Evolutionary conservation across 2,329 filamentous ascomycete genomes (phyloP), one percentile per base, ranked within the genome.

Genomic region (Myriosclerotinia curreyana): DNA sequence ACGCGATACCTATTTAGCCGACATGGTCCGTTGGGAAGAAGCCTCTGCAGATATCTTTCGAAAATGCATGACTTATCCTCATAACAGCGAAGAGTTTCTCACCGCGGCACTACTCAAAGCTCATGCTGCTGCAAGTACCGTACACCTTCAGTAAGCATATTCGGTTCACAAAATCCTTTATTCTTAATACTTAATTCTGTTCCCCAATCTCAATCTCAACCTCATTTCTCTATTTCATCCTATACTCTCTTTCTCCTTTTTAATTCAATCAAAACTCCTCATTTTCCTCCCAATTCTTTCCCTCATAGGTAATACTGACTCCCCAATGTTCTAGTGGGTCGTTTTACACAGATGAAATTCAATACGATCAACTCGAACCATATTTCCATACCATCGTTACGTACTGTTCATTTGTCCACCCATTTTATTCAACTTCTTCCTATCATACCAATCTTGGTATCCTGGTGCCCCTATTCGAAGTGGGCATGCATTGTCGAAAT

Each of bases 381-480:
- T 53, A 66, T 38, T 69, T 68, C 40, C 36, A 42, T 17, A 55
- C 34, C 1, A 60, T 64, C 31, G 54, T 66, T 22, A 44, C 64
- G n/a, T 54, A 64, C 17, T 62, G 46, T 2, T 17, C 55, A n/a
- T 22, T 49, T 1, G 49, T 68, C 9, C 60, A 49, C 15, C 65
- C 62, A 2, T 52, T 44, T 34, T 59, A 66, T 4, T 52, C 60
- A 3, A 14, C 44, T 5, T 60, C 48, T 17, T 55, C 55, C 3
- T 68, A 67, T 44, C 50, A 52, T 11, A 67, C 65, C n/a, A 63
- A 68, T 25, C 50, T 65, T 5, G 67, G 67, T 1, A 67, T 68
- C 25, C n/a, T 68, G 1, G 60, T 62, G 31, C 53, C 66, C 1
- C 61, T 68, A 0, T 64, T 62, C n/a, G 61, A 66, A 58, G 64